Base-by-base conservation (phyloP, 2,329 filamentous ascomycete genomes). In the Venturia nashicola region DNA sequence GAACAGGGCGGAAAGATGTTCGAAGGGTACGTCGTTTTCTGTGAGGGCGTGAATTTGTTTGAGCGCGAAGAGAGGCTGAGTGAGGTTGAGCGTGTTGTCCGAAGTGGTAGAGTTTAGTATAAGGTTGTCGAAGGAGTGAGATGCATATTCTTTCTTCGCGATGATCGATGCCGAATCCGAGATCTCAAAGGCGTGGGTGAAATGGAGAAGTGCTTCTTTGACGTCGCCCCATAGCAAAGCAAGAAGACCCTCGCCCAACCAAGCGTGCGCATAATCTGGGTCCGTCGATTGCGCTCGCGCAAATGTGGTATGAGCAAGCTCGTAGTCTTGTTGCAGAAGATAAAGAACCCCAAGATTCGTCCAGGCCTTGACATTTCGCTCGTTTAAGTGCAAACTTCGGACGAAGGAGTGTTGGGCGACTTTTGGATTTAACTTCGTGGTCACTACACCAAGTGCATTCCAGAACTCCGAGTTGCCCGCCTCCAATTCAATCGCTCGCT, bases 401-500 rank as follows among this genome's bases (percentile, higher is more conserved):
- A 96, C 88, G 69, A 99, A 93, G 0, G 94, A 86, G 73, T 99
- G 95, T 73, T 99, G 94, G 0, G 94, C 86, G 1, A 99, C 90
- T 64, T 88, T 86, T 0, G 92, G 88, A 71, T 90, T 97, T 68
- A 97, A 82, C 57, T 85, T 85, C 67, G 90, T 92, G 2, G 94
- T 97, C 34, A 90, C 91, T 3, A 97, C 90, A 61, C 93, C 94
- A 2, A 99, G 81, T 0, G 94, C 88, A 71, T 97, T 97, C 94
- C 94, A 99, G 74, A 97, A 97, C 68, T 97, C 93, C 0, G 90
- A 80, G 71, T 97, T 99, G 61, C 91, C 90, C 7, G 92, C 89
- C 74, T 99, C 95, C 0, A 97, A 81, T 75, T 97, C 94, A 68
- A 99, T 99, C 0, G 94, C 90, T 55, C 90, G 83, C 77, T 99